Conservation (phyloP, 148 eudicot species). For the Selenicereus undatus region DNA sequence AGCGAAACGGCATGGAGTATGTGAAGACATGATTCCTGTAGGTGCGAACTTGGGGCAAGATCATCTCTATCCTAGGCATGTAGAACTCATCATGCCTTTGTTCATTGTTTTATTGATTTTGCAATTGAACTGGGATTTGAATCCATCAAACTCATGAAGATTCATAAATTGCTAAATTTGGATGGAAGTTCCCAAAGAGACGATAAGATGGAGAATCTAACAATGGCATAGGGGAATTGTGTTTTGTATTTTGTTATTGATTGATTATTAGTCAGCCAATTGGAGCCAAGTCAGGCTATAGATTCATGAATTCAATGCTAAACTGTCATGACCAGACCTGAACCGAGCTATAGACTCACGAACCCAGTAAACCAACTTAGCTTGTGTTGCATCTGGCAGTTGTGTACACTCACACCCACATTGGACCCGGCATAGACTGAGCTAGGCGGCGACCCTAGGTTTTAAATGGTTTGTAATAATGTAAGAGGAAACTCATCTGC, state of each 20-base stretch:
- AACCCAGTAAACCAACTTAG: neutral
- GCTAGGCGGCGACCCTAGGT: neutral
- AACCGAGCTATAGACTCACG: neutral
- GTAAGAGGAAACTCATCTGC: slow-evolving; percentile 25
- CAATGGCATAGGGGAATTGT: neutral
- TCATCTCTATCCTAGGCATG: slow-evolving; percentile 17
- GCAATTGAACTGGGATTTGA: neutral
- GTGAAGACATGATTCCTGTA: slow-evolving; percentile 37
- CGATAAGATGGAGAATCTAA: neutral
- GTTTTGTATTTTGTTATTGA: too few species aligned
- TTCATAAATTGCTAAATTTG: neutral
- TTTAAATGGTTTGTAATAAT: slow-evolving; percentile 6
- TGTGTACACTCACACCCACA: too few species aligned
- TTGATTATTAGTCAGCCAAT: too few species aligned
- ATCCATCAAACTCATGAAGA: neutral
- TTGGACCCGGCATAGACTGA: neutral
- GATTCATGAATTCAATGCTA: too few species aligned
- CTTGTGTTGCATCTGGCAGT: too few species aligned
- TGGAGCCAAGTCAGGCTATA: too few species aligned
- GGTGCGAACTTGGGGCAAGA: neutral
- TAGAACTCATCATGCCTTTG: neutral
- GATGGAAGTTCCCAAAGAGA: neutral
- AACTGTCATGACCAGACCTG: too few species aligned
- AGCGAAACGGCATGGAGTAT: slow-evolving; percentile 49
- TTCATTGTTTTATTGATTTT: neutral